Conservation (phyloP, 2,329 filamentous ascomycete species). For the Epichloe baconii region DNA sequence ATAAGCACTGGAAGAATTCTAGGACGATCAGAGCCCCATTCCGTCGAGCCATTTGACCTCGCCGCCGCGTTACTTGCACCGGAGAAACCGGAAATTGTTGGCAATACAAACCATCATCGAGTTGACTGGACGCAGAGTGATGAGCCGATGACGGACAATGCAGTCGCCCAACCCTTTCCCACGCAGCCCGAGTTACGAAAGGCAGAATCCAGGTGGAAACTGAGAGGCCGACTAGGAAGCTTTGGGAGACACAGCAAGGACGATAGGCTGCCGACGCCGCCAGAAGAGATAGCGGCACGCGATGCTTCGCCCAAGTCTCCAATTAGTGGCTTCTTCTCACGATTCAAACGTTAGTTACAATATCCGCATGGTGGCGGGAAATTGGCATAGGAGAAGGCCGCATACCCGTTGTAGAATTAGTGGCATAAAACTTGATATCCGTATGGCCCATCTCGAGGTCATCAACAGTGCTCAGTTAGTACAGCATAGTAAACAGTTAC, state of each 20-base stretch:
- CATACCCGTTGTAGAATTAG: conserved; percentile 3
- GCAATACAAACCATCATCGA: conserved; percentile 22
- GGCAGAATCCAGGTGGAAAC: conserved; percentile 35
- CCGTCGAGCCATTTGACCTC: conserved; percentile 1
- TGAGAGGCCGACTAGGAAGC: conserved; percentile 29
- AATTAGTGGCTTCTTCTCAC: conserved; percentile 27
- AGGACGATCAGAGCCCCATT: conserved; percentile 8
- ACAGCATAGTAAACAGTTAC: neutral
- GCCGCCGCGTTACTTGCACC: conserved; percentile 1
- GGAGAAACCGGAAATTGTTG: conserved; percentile 1
- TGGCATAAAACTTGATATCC: conserved; percentile 5
- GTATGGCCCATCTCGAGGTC: neutral
- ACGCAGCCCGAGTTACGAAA: conserved; percentile 24
- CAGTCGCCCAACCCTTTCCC: neutral
- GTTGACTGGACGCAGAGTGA: conserved; percentile 49
- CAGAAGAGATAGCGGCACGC: conserved; percentile 8
- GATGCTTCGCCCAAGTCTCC: conserved; percentile 18
- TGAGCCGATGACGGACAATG: conserved; percentile 18
- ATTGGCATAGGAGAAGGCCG: neutral
- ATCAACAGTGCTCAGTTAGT: neutral
- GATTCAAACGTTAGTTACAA: conserved; percentile 27
- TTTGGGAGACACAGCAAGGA: conserved; percentile 17
- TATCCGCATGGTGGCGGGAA: neutral
- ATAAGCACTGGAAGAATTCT: conserved; percentile 26
- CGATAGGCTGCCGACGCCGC: conserved; percentile 11